A percentile compares a stretch with the other conserved stretches of the same genome.
These are phyloP conservation scores for Calonectria montana DNA, from an alignment of 2,329 filamentous ascomycete genomes.

Conservation along the genomic window DNA sequence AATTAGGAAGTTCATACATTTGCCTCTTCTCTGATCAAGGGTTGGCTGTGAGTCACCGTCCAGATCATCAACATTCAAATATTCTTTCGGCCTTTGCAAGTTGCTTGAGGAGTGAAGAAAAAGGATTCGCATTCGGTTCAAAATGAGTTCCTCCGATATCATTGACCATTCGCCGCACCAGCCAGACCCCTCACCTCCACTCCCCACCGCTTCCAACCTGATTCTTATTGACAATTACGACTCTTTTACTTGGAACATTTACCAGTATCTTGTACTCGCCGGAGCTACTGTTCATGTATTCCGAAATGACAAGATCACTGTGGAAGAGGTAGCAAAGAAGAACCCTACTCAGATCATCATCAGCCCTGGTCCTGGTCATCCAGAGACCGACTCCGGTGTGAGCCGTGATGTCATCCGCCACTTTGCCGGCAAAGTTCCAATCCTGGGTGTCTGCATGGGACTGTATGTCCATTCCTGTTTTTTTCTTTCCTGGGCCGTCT, in stretches of 20 bases:
- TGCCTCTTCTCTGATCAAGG: slow-evolving; percentile 35
- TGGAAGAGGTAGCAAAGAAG: slow-evolving; percentile 84
- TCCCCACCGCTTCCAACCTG: slow-evolving; percentile 87
- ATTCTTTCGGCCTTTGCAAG: background rate
- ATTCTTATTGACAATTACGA: slow-evolving; percentile 99
- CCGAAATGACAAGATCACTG: slow-evolving; percentile 89
- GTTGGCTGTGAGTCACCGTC: slow-evolving; percentile 34
- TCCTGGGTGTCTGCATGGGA: slow-evolving; percentile 99
- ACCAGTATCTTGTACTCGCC: slow-evolving; percentile 97
- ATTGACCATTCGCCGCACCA: slow-evolving; percentile 90
- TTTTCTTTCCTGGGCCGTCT: background rate
- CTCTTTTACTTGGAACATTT: slow-evolving; percentile 99
- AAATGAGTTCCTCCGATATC: slow-evolving; percentile 63
- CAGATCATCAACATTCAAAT: slow-evolving; percentile 25
- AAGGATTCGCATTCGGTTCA: slow-evolving; percentile 30
- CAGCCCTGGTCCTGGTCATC: slow-evolving; percentile 95
- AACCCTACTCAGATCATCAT: slow-evolving; percentile 94
- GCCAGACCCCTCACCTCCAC: slow-evolving; percentile 76
- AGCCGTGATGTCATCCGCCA: slow-evolving; percentile 91
- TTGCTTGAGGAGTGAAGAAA: background rate
- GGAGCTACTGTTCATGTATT: slow-evolving; percentile 90
- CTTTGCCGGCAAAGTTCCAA: slow-evolving; percentile 93
- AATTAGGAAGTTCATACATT: background rate
- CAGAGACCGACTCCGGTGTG: slow-evolving; percentile 89
- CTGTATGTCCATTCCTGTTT: slow-evolving; percentile 63